Conservation (phyloP, 768 basidiomycete species). For the Vararia minispora region DNA sequence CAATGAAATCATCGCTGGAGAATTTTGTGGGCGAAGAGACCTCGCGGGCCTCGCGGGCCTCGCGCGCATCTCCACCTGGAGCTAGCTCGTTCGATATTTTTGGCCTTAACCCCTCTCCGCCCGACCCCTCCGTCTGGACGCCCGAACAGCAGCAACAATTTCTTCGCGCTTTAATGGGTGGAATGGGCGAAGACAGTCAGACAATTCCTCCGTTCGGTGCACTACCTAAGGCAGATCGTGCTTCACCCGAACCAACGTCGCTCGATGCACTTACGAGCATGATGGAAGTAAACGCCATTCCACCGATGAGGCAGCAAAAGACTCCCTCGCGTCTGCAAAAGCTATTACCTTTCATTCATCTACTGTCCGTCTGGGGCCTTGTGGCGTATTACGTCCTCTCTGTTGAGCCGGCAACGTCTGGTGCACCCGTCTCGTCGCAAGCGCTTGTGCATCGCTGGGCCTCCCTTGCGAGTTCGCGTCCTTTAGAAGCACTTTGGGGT, state of each 20-base stretch:
- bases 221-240: background rate
- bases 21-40: conserved; percentile 30
- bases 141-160: conserved; percentile 60
- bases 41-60: conserved; percentile 17
- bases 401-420: conserved; percentile 45
- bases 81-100: conserved; percentile 15
- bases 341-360: conserved; percentile 53
- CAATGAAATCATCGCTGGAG: conserved; percentile 9
- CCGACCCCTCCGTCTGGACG: conserved; percentile 53
- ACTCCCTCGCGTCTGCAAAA: conserved; percentile 41
- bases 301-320: conserved; percentile 12
- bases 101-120: conserved; percentile 16
- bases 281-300: background rate
- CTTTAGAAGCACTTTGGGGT: conserved; percentile 27
- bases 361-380: conserved; percentile 52
- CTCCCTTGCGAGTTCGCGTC: conserved; percentile 31
- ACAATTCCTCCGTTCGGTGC: background rate
- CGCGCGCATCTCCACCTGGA: conserved; percentile 18
- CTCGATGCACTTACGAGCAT: conserved; percentile 10
- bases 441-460: conserved; percentile 48
- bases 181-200: conserved; percentile 3
- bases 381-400: conserved; percentile 59
- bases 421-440: conserved; percentile 23
- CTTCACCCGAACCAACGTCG: conserved; percentile 2
- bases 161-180: conserved; percentile 49